Percentiles rank a stretch among this genome's conserved stretches.
phyloP scores from a whole-genome alignment of 257 asterid species.

The Nicotiana sylvestris region DNA sequence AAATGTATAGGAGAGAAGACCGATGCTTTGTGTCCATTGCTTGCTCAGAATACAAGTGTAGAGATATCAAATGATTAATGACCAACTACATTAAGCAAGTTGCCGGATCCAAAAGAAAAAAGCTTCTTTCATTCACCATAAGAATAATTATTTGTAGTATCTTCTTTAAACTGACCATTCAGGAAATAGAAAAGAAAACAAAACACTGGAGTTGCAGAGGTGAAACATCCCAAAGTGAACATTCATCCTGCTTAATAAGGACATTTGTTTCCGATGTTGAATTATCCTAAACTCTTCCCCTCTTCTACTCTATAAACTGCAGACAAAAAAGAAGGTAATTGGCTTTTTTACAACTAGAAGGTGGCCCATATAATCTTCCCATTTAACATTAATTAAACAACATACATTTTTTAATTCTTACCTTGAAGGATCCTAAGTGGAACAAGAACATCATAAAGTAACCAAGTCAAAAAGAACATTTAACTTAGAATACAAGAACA shows the following conservation, averaged over 20 bases:
- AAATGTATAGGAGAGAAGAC: conserved; percentile 88
- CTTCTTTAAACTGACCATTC: background rate
- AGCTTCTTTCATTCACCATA: background rate
- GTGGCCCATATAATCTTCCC: too few relatives aligned
- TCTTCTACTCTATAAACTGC: background rate
- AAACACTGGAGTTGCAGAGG: background rate
- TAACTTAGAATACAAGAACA: too few relatives aligned
- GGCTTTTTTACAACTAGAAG: too few relatives aligned
- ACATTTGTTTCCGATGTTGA: background rate
- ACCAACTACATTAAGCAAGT: background rate
- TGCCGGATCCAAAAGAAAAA: background rate
- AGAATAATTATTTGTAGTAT: background rate
- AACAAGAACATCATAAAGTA: too few relatives aligned
- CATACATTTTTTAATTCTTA: too few relatives aligned
- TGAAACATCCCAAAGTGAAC: background rate
- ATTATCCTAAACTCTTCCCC: background rate
- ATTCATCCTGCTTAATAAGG: background rate
- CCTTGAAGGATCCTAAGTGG: too few relatives aligned
- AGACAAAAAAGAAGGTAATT: too few relatives aligned
- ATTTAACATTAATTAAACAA: too few relatives aligned
- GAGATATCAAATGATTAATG: conserved; percentile 14
- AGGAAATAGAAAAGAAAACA: background rate
- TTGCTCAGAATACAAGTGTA: conserved; percentile 38
- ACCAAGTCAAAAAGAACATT: too few relatives aligned
- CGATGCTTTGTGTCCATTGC: conserved; percentile 78